phyloP scores from a whole-genome alignment of 1,284 basidiomycete species.

The Neolentinus lepideus region DNA sequence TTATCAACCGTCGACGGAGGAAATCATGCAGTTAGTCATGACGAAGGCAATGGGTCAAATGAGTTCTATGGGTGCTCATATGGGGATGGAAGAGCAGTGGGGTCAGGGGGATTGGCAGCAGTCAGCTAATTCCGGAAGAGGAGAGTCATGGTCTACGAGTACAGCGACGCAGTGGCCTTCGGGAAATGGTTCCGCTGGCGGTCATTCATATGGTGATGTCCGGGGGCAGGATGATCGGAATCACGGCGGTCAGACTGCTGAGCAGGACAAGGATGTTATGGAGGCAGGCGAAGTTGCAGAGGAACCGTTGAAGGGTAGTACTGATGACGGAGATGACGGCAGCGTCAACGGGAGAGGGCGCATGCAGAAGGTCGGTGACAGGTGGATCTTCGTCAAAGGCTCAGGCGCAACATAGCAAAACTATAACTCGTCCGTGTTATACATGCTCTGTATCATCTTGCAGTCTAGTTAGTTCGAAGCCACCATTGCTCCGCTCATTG shows the following conservation, averaged over 20 bases:
- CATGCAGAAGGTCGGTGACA: slow-evolving; percentile 67
- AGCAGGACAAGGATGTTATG: slow-evolving; percentile 13
- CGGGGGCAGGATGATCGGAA: slow-evolving; percentile 40
- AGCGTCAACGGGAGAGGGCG: slow-evolving; percentile 33
- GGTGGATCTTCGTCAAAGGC: slow-evolving; percentile 56
- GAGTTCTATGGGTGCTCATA: slow-evolving; percentile 9
- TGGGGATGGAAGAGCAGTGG: slow-evolving; percentile 9
- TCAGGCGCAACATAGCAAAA: not conserved
- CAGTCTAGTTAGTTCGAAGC: slow-evolving; percentile 42
- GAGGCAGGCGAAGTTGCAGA: slow-evolving; percentile 8
- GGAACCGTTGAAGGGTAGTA: slow-evolving; percentile 2
- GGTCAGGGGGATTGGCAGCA: slow-evolving; percentile 10
- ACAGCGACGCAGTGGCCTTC: slow-evolving; percentile 8
- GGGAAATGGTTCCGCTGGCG: slow-evolving; percentile 18
- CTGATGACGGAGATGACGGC: slow-evolving; percentile 3
- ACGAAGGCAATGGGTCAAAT: slow-evolving; percentile 16
- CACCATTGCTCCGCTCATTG: slow-evolving; percentile 16
- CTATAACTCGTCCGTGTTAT: slow-evolving; percentile 19
- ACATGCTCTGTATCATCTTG: slow-evolving; percentile 36
- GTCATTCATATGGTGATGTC: slow-evolving; percentile 28
- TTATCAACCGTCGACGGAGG: slow-evolving; percentile 57
- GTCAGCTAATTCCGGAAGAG: slow-evolving; percentile 20
- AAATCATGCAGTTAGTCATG: slow-evolving; percentile 68
- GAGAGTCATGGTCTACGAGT: not conserved
- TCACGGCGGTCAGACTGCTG: slow-evolving; percentile 45